Base-by-base conservation (phyloP, 495 filamentous ascomycete genomes). In the Podospora didyma region DNA sequence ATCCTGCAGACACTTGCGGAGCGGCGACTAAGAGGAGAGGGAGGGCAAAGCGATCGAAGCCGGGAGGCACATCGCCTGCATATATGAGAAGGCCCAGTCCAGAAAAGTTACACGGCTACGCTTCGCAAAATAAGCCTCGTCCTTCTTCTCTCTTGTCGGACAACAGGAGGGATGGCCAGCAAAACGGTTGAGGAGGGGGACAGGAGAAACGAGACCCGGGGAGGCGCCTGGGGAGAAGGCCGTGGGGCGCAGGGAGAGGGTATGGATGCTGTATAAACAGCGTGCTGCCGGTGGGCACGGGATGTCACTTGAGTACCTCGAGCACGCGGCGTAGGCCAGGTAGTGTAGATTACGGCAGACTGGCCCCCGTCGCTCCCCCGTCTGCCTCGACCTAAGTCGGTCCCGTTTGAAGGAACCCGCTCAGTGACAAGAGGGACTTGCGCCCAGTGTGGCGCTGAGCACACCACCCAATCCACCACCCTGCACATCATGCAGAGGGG, bases 1-100 rank as follows among this genome's bases (percentile, higher is more conserved):
- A 34, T 37, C 42, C 47, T 19, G 52, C 39, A 49, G 46, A 35
- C 16, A 17, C 28, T 14, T 19, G 49, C 17, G 22, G 23, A 5
- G 45, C 10, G 7, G 46, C 17, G 53, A 20, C 49, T 53, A 54
- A 19, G 28, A 41, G 34, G 46, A 35, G 35, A 48, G 39, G 53
- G 41, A 48, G 49, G 55, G 54, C 3, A 31, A 51, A 24, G 49
- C 16, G 46, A 37, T 55, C 39, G 51, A 45, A 54, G 16, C 24
- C n/a, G 46, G 44, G 35, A 35, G 24, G 48, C 20, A 47, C 46
- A 56, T 56, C 16, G 54, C 35, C 46, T 57, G 23, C 39, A 42
- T 42, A 42, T 42, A 42, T 42, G 39, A 42, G 39, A 42, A 17
- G 39, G 39, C n/a, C n/a, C 39, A 17, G n/a, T 16, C n/a, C 39